phyloP scores from a whole-genome alignment of 148 eudicot species.

The Vaccinium macrocarpon region DNA sequence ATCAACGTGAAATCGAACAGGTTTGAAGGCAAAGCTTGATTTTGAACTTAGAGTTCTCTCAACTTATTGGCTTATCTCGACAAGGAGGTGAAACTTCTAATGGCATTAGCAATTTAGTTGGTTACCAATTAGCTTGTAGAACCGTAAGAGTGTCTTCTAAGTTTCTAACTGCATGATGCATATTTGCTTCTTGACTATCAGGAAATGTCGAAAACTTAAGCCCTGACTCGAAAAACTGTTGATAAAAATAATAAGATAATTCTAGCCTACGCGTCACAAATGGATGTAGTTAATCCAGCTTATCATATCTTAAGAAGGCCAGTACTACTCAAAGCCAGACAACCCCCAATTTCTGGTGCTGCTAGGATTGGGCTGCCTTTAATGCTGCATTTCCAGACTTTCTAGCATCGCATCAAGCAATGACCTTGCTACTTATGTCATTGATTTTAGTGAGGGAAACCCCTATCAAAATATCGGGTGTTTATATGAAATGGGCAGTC shows the following conservation, averaged over 20 bases:
- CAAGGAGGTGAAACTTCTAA: background rate
- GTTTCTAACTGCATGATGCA: background rate
- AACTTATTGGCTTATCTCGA: background rate
- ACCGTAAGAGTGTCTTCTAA: background rate
- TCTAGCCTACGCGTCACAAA: background rate
- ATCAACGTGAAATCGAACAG: background rate
- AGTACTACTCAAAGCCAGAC: background rate
- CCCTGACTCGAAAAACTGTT: background rate
- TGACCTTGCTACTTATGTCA: background rate
- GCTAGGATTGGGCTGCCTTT: background rate
- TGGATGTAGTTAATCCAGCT: background rate
- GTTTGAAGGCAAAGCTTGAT: background rate
- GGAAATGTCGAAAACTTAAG: background rate
- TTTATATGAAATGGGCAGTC: too few species aligned
- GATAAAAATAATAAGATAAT: background rate
- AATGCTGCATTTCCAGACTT: background rate
- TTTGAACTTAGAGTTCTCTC: background rate
- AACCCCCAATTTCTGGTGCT: background rate
- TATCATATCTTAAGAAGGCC: background rate
- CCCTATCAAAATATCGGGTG: background rate
- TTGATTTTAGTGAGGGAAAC: background rate
- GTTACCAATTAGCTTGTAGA: background rate
- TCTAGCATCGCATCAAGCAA: background rate
- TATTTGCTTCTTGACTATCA: background rate
- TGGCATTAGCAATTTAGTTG: background rate